Evolutionary conservation across 495 filamentous ascomycete genomes (phyloP), one percentile per base, ranked within the genome.

Genomic region (Sporormia fimetaria): DNA sequence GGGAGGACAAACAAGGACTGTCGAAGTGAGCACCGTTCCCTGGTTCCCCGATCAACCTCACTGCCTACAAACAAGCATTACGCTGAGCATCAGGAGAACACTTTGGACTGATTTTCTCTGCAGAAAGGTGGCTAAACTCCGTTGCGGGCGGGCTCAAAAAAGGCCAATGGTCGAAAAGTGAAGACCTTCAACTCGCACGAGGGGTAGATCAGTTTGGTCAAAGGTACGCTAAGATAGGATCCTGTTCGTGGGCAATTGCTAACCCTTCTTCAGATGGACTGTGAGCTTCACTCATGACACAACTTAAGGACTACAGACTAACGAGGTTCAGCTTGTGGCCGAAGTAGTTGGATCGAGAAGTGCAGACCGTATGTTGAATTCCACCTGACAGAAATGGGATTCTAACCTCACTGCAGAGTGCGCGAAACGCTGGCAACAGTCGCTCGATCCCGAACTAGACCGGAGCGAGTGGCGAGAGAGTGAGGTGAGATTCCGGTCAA

Each of bases 1-100:
- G 61, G 59, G 12, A 51, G 62, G 31, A 64, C 57, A 6, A 66
- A 66, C 32, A 66, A 66, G 46, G 63, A 66, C 45, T 65, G 62
- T 29, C 55, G 63, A 18, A 64, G n/a, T n/a, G n/a, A n/a, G n/a
- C n/a, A n/a, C n/a, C n/a, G n/a, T n/a, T n/a, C n/a, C n/a, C n/a
- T n/a, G n/a, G n/a, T n/a, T n/a, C n/a, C n/a, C n/a, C n/a, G n/a
- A n/a, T n/a, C n/a, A n/a, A n/a, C n/a, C n/a, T n/a, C n/a, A n/a
- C n/a, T n/a, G n/a, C n/a, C n/a, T n/a, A n/a, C n/a, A n/a, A n/a
- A n/a, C n/a, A n/a, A n/a, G n/a, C n/a, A n/a, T n/a, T n/a, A n/a
- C n/a, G n/a, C n/a, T n/a, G n/a, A n/a, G n/a, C n/a, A n/a, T n/a
- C n/a, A n/a, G n/a, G n/a, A n/a, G n/a, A n/a, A n/a, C n/a, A n/a